Evolutionary conservation across 805 yeast species (phyloP).

Genomic region (Yueomyces sinensis): DNA sequence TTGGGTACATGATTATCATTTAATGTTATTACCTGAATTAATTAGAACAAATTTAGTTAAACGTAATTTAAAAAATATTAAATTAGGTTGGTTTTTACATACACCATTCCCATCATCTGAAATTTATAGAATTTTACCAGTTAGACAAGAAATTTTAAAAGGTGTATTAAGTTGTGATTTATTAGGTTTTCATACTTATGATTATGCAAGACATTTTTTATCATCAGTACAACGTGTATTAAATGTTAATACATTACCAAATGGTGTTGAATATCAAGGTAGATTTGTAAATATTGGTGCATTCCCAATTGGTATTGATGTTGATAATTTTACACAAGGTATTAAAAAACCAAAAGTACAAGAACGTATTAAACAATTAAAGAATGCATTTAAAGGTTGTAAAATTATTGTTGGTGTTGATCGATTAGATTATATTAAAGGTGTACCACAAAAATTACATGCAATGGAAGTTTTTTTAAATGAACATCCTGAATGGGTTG

Average conservation of each 20-base stretch:
- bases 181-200: slow-evolving; percentile 98
- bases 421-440: slow-evolving; percentile 90
- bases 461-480: slow-evolving; percentile 87
- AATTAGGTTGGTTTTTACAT: slow-evolving; percentile 87
- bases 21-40: slow-evolving; percentile 90
- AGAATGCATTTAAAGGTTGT: slow-evolving; percentile 53
- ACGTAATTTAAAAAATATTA: slow-evolving; percentile 37
- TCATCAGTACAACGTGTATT: slow-evolving; percentile 79
- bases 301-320: slow-evolving; percentile 98
- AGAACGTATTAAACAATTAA: slow-evolving; percentile 49
- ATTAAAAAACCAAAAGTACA: slow-evolving; percentile 49
- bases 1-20: slow-evolving; percentile 97
- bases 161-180: slow-evolving; percentile 92
- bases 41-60: slow-evolving; percentile 42
- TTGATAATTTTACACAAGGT: slow-evolving; percentile 78
- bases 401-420: slow-evolving; percentile 95
- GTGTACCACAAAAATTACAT: slow-evolving; percentile 93
- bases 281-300: slow-evolving; percentile 82
- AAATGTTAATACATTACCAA: slow-evolving; percentile 74
- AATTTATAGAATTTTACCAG: slow-evolving; percentile 90
- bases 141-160: slow-evolving; percentile 75
- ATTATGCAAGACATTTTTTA: slow-evolving; percentile 90
- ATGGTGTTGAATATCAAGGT: slow-evolving; percentile 70
- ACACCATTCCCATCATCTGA: slow-evolving; percentile 98
- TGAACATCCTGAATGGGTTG: slow-evolving; percentile 97